Base-by-base conservation (phyloP, 2,329 filamentous ascomycete genomes). In the Botryotinia convoluta region DNA sequence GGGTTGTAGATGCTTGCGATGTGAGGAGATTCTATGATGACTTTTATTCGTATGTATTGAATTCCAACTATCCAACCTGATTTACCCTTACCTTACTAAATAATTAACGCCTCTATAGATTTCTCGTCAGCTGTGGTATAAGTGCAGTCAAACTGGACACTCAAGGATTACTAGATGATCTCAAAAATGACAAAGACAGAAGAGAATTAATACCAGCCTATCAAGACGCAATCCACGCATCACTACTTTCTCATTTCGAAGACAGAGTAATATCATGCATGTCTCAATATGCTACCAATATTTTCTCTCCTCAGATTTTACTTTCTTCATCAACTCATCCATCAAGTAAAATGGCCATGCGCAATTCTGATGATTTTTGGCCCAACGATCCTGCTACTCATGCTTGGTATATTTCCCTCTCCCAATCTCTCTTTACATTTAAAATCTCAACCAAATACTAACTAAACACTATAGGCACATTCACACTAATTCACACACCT, bases 281-380 rank as follows among this genome's bases (percentile, higher is more conserved):
- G 74, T 72, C 74, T 3, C 74, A 76, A 67, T 72, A 63, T 5
- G 69, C 74, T 1, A 48, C 69, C 35, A 74, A 74, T 18, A 44
- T 76, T 12, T 76, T 76, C 61, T 72, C 71, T 8, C 54, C 63
- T 22, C 64, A 74, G 26, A 57, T 71, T 39, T 35, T 75, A 61
- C 60, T 76, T n/a, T 48, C 68, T n/a, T 16, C 63, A 18, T 70
- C 71, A 16, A n/a, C 39, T 1, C 64, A 72, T 18, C 20, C 29
- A 14, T 1, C 20, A 6, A 26, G 22, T 5, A 39, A 35, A 29
- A 67, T 74, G 6, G 69, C 74, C 29, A 71, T 75, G 48, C 74
- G 74, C 2, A 76, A 76, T 69, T 76, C 74, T 12, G 74, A 76
- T 37, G 74, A 76, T 39, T 76, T 75, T 39, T 76, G 74, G 71